phyloP scores from a whole-genome alignment of 208 protist genomes.

The Acanthamoeba rhysodes region DNA sequence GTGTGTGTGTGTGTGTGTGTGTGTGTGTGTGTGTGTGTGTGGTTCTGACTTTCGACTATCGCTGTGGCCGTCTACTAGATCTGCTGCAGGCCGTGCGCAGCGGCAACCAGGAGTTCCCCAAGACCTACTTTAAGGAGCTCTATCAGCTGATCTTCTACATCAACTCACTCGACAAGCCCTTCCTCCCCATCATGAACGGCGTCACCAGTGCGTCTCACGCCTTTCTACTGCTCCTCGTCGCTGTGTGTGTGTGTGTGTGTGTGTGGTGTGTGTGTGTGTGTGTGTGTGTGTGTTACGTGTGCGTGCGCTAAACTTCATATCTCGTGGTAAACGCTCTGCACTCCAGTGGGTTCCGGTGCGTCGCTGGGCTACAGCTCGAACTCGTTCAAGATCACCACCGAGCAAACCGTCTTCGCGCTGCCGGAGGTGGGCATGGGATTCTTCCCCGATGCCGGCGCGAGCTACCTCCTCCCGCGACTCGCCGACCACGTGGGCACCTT shows the following conservation, averaged over 20 bases:
- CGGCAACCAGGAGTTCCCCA: slow-evolving; percentile 18
- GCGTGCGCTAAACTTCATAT: not conserved
- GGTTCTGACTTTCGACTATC: not conserved
- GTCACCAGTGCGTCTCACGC: slow-evolving; percentile 30
- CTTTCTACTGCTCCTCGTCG: not conserved
- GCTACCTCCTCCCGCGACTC: not conserved
- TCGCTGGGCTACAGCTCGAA: slow-evolving; percentile 65
- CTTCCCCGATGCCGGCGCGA: slow-evolving; percentile 46
- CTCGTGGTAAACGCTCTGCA: not conserved
- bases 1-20: no score
- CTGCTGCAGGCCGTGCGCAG: not conserved
- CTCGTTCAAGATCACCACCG: slow-evolving; percentile 44
- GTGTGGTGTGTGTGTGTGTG: no score
- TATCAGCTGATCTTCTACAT: slow-evolving; percentile 71
- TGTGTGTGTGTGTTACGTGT: no score
- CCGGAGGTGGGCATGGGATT: slow-evolving; percentile 44
- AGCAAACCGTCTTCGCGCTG: slow-evolving; percentile 51
- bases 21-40: no score
- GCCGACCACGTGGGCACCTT: slow-evolving; percentile 41
- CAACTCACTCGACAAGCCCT: slow-evolving; percentile 15
- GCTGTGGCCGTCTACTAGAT: not conserved
- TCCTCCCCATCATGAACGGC: slow-evolving; percentile 65
- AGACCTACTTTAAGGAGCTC: slow-evolving; percentile 38
- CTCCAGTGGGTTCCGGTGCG: slow-evolving; percentile 28
- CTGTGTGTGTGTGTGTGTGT: not conserved